Evolutionary conservation across 768 basidiomycete species (phyloP).

Genomic region (Lactifluus piperatus): DNA sequence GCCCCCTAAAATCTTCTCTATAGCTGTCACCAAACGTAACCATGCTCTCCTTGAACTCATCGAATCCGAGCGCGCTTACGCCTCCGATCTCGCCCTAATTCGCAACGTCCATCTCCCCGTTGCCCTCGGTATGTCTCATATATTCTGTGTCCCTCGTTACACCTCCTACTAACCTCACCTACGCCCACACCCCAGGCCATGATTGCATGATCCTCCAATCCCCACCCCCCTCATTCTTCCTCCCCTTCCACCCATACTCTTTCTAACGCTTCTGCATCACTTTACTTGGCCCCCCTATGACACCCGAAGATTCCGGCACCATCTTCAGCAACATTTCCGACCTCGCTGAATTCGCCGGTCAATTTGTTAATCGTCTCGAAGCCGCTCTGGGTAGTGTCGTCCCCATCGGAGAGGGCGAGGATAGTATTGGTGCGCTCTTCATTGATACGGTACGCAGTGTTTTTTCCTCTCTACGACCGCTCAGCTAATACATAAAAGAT

Average conservation of each 20-base stretch:
- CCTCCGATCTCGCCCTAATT: no score
- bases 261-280: constrained; percentile 43
- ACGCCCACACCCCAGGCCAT: constrained; percentile 30
- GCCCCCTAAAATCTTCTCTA: no score
- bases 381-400: constrained; percentile 53
- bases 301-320: constrained; percentile 55
- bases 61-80: no score
- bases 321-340: constrained; percentile 75
- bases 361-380: constrained; percentile 56
- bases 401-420: constrained; percentile 58
- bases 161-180: background rate
- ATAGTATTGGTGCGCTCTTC: constrained; percentile 63
- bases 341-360: constrained; percentile 62
- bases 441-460: constrained; percentile 46
- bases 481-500: constrained; percentile 35
- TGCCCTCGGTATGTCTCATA: no score
- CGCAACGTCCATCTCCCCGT: no score
- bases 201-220: constrained; percentile 37
- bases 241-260: constrained; percentile 44
- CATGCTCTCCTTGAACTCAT: no score
- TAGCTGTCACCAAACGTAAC: no score
- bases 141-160: no score
- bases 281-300: constrained; percentile 50
- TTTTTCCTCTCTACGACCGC: background rate
- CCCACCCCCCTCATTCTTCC: constrained; percentile 28